These are phyloP conservation scores for Prunus mongolica DNA, from an alignment of 306 rosid species.

Conservation along the genomic window DNA sequence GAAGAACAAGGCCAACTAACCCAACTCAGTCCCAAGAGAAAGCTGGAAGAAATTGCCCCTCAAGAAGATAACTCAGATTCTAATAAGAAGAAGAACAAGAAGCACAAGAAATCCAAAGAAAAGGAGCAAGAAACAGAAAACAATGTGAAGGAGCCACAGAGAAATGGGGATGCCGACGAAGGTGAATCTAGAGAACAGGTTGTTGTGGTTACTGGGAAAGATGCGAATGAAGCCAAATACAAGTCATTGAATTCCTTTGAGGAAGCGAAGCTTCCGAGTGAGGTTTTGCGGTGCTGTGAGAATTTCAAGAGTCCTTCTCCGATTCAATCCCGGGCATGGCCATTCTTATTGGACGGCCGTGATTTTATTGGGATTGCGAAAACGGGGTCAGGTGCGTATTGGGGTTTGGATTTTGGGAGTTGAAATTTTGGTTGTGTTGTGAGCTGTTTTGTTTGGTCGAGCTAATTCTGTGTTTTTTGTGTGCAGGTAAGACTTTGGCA, in stretches of 20 bases:
- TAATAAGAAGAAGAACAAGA: conserved; percentile 41
- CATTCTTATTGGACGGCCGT: conserved; percentile 79
- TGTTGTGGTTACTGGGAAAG: conserved; percentile 68
- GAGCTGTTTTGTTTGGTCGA: conserved; percentile 2
- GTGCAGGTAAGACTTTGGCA: conserved; percentile 84
- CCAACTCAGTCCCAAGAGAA: conserved; percentile 50
- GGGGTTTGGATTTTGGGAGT: neutral
- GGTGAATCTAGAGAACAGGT: conserved; percentile 33
- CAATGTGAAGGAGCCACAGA: conserved; percentile 16
- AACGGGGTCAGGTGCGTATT: conserved; percentile 79
- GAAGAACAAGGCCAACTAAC: neutral
- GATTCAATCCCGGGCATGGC: conserved; percentile 94
- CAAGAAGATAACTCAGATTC: conserved; percentile 12
- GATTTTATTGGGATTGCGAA: conserved; percentile 94
- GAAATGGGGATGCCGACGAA: neutral
- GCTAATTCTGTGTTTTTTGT: conserved; percentile 3
- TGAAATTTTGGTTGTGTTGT: conserved; percentile 4
- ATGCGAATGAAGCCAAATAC: conserved; percentile 43
- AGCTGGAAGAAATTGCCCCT: conserved; percentile 30
- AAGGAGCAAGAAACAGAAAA: conserved; percentile 18
- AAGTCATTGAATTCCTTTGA: conserved; percentile 45
- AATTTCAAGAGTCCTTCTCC: conserved; percentile 75
- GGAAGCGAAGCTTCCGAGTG: conserved; percentile 60
- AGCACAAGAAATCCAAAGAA: conserved; percentile 30
- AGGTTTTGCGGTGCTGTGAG: conserved; percentile 72